phyloP scores from a whole-genome alignment of 2,329 filamentous ascomycete genomes.

The Penicillium sp. region DNA sequence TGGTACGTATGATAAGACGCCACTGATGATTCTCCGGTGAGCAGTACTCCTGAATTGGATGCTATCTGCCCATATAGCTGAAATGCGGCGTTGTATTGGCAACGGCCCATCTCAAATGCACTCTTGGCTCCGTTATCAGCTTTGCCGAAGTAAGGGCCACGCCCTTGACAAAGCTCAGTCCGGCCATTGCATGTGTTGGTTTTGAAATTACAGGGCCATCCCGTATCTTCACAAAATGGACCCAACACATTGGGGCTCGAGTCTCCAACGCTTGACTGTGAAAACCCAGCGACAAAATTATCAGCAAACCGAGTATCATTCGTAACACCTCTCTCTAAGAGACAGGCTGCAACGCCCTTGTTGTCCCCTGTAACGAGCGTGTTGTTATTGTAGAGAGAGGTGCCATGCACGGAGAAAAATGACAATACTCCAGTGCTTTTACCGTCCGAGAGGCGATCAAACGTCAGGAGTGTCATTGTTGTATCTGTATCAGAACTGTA shows the following conservation, averaged over 20 bases:
- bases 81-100: background rate
- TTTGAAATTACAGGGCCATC: background rate
- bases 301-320: background rate
- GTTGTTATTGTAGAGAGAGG: background rate
- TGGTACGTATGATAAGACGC: background rate
- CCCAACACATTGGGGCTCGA: background rate
- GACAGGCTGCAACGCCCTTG: background rate
- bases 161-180: conserved; percentile 1
- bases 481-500: background rate
- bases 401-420: background rate
- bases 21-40: background rate
- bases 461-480: background rate
- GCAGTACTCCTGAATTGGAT: background rate
- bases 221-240: background rate
- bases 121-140: background rate
- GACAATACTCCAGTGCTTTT: background rate
- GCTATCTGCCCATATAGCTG: background rate
- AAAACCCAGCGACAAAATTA: conserved; percentile 1
- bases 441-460: conserved; percentile 1
- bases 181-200: background rate
- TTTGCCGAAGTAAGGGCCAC: background rate
- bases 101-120: background rate
- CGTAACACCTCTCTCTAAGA: background rate
- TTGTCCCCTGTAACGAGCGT: background rate
- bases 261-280: background rate